A percentile compares a stretch with the other conserved stretches of the same genome.
phyloP scores from a whole-genome alignment of 2,329 filamentous ascomycete genomes.

The Capronia americana region DNA sequence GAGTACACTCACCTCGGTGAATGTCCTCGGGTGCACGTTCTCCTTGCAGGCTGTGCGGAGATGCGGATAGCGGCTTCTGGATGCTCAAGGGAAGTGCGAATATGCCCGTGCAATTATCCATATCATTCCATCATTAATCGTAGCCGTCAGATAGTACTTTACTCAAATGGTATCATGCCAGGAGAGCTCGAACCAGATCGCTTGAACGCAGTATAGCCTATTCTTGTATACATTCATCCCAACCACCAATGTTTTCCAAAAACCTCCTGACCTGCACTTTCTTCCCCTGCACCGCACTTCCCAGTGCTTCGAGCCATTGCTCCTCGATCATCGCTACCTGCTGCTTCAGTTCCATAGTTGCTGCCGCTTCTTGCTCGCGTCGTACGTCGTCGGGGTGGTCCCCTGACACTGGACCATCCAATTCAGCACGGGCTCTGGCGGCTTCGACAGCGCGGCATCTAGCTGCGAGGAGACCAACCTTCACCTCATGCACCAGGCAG shows the following conservation, averaged over 20 bases:
- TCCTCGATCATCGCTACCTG: slow-evolving; percentile 90
- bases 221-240: slow-evolving; percentile 68
- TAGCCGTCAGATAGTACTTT: slow-evolving; percentile 7
- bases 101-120: neutral
- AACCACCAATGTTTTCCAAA: slow-evolving; percentile 79
- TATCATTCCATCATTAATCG: slow-evolving; percentile 20
- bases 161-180: slow-evolving; percentile 17
- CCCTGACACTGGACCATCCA: slow-evolving; percentile 31
- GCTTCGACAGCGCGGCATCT: slow-evolving; percentile 71
- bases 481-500: slow-evolving; percentile 89
- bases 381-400: slow-evolving; percentile 54
- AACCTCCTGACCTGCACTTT: slow-evolving; percentile 76
- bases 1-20: neutral
- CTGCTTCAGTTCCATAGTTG: slow-evolving; percentile 90
- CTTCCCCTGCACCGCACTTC: slow-evolving; percentile 73
- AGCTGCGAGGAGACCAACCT: slow-evolving; percentile 75
- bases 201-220: slow-evolving; percentile 5
- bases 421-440: slow-evolving; percentile 59
- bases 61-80: neutral
- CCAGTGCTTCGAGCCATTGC: slow-evolving; percentile 88
- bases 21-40: neutral
- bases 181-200: neutral
- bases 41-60: no score
- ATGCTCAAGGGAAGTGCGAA: neutral
- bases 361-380: slow-evolving; percentile 68